A percentile compares a stretch with the other conserved stretches of the same genome.
phyloP scores from a whole-genome alignment of 805 yeast genomes.

The Wickerhamomyces sydowiorum region DNA sequence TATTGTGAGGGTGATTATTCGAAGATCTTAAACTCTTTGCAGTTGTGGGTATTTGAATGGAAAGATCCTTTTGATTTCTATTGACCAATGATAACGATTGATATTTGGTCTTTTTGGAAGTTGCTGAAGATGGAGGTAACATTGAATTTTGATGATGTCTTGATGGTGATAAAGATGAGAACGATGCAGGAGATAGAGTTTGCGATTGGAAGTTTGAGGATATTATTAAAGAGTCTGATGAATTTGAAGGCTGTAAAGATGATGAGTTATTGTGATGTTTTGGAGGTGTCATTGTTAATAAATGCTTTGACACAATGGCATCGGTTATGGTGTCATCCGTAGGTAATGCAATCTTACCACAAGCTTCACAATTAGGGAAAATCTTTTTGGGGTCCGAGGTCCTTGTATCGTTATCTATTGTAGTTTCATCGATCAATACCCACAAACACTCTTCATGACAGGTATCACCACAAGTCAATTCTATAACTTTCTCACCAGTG shows the following conservation, averaged over 20 bases:
- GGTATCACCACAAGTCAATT: slow-evolving; percentile 37
- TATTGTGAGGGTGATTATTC: background rate
- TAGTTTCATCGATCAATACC: slow-evolving; percentile 11
- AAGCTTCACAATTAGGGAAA: slow-evolving; percentile 19
- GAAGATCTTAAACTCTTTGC: background rate
- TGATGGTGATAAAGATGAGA: background rate
- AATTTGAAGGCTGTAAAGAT: background rate
- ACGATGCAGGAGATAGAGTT: slow-evolving; percentile 1
- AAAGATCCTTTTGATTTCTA: slow-evolving; percentile 22
- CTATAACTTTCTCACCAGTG: slow-evolving; percentile 30
- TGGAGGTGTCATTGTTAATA: slow-evolving; percentile 9
- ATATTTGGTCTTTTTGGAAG: slow-evolving; percentile 2
- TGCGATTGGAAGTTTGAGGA: slow-evolving; percentile 6
- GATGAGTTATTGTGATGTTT: background rate
- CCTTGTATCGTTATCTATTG: background rate
- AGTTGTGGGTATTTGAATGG: slow-evolving; percentile 15
- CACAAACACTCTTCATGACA: slow-evolving; percentile 41
- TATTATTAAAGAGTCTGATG: slow-evolving; percentile 5
- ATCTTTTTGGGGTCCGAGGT: slow-evolving; percentile 1
- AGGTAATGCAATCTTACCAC: slow-evolving; percentile 17
- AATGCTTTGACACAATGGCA: slow-evolving; percentile 13
- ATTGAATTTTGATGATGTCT: slow-evolving; percentile 1
- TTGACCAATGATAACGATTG: slow-evolving; percentile 13
- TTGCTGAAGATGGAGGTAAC: background rate
- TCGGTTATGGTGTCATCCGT: slow-evolving; percentile 15